These are phyloP conservation scores for Candida smagusa DNA, from an alignment of 1,139 yeast genomes.

Conservation along the genomic window DNA sequence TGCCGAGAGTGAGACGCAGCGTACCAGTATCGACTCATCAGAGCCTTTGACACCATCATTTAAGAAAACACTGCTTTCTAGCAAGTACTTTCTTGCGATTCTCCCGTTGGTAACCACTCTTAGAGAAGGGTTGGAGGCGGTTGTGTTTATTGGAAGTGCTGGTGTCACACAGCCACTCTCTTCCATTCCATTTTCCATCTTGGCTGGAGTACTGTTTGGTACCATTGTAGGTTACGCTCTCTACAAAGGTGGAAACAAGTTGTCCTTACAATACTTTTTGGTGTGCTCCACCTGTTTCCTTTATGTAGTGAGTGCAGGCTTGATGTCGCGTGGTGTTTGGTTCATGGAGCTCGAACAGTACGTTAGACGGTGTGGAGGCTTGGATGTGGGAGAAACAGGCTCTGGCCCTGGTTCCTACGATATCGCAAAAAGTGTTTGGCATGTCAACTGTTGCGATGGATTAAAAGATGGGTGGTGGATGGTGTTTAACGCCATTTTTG, in stretches of 20 bases:
- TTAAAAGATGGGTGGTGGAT: conserved; percentile 49
- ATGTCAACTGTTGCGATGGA: conserved; percentile 49
- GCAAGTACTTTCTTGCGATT: conserved; percentile 37
- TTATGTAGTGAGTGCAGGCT: conserved; percentile 45
- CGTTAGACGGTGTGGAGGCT: conserved; percentile 40
- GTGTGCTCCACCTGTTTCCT: conserved; percentile 40
- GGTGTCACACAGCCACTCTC: conserved; percentile 40
- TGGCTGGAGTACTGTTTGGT: conserved; percentile 34
- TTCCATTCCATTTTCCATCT: conserved; percentile 37
- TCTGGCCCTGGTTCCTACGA: conserved; percentile 49
- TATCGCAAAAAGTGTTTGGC: conserved; percentile 42
- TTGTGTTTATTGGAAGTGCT: conserved; percentile 47
- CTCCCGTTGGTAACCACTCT: conserved; percentile 47
- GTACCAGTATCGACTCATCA: conserved; percentile 13
- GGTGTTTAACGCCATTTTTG: conserved; percentile 44
- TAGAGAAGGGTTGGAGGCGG: conserved; percentile 49
- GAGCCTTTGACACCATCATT: conserved; percentile 10
- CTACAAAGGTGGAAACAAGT: conserved; percentile 41
- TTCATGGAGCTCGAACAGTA: conserved; percentile 42
- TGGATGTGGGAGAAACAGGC: conserved; percentile 47
- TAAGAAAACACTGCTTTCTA: conserved; percentile 16
- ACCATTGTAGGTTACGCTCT: conserved; percentile 32
- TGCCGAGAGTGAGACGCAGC: conserved; percentile 5
- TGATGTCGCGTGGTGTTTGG: conserved; percentile 48
- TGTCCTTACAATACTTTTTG: conserved; percentile 41